A percentile compares a stretch with the other conserved stretches of the same genome.
These are phyloP conservation scores for Fusarium sarcochroum DNA, from an alignment of 2,329 filamentous ascomycete species.

Conservation along the genomic window DNA sequence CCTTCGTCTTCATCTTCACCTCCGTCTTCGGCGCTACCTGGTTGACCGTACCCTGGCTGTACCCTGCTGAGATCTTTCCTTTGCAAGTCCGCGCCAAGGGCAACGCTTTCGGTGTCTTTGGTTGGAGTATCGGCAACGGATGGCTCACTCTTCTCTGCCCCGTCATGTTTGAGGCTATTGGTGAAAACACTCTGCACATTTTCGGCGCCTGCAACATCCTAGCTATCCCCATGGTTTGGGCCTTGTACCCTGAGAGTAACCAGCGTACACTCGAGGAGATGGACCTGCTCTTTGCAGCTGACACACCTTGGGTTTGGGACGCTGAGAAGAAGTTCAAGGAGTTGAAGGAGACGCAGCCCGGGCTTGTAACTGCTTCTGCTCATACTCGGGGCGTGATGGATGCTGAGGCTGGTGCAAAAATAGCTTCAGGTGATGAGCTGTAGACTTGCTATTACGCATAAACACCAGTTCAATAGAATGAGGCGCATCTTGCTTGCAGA, in stretches of 20 bases:
- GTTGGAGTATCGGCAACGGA: slow-evolving; percentile 82
- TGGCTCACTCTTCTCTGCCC: slow-evolving; percentile 70
- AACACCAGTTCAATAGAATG: too few species aligned
- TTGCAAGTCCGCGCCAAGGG: slow-evolving; percentile 79
- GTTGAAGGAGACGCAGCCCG: slow-evolving; percentile 73
- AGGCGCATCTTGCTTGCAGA: too few species aligned
- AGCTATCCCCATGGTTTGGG: slow-evolving; percentile 79
- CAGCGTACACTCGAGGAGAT: slow-evolving; percentile 83
- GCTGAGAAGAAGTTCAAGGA: slow-evolving; percentile 74
- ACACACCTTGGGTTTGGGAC: slow-evolving; percentile 80
- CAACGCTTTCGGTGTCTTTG: slow-evolving; percentile 82
- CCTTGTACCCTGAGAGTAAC: slow-evolving; percentile 80
- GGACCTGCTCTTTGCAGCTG: slow-evolving; percentile 77
- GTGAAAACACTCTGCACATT: slow-evolving; percentile 80
- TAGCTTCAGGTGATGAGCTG: slow-evolving; percentile 13
- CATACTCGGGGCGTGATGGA: slow-evolving; percentile 19
- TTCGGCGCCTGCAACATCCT: slow-evolving; percentile 78
- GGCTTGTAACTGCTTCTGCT: slow-evolving; percentile 43
- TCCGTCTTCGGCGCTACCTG: slow-evolving; percentile 60
- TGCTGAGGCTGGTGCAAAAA: slow-evolving; percentile 16
- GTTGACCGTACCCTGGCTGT: slow-evolving; percentile 71
- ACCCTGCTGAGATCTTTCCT: slow-evolving; percentile 81
- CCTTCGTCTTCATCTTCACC: slow-evolving; percentile 75
- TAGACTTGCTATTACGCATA: neutral
- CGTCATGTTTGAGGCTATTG: slow-evolving; percentile 49